Conservation (phyloP, 2,329 filamentous ascomycete genomes). For the Fonsecaea erecta region DNA sequence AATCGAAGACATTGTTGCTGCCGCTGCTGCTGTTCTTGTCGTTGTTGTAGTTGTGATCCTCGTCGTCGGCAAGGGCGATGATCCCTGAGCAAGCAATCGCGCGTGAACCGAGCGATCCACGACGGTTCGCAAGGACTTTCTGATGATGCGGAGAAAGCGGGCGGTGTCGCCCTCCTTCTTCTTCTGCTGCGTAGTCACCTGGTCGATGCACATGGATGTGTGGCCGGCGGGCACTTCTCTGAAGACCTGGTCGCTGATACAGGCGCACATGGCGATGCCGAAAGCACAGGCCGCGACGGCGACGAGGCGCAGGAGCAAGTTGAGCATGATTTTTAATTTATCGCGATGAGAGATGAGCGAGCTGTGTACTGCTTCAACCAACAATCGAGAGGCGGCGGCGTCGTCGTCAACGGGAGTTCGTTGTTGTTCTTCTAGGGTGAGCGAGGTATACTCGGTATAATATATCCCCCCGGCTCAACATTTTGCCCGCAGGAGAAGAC, state of each 20-base stretch:
- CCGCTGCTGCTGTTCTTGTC: no score
- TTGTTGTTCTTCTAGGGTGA: background rate
- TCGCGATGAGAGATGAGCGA: background rate
- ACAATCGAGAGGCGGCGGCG: background rate
- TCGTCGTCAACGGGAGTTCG: background rate
- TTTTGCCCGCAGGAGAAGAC: background rate
- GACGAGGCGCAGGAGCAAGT: constrained; percentile 19
- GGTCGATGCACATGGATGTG: background rate
- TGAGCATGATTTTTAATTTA: constrained; percentile 25
- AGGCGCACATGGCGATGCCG: constrained; percentile 22
- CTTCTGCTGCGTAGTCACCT: no score
- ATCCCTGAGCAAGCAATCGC: no score
- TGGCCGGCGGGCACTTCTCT: background rate
- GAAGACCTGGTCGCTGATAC: constrained; percentile 21
- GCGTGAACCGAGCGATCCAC: no score
- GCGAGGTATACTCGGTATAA: no score
- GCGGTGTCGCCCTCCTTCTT: no score
- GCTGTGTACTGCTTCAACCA: background rate
- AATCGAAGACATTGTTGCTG: no score
- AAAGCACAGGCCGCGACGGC: constrained; percentile 17
- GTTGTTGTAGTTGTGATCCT: no score
- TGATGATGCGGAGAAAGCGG: background rate
- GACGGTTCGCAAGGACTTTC: background rate
- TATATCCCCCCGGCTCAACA: background rate
- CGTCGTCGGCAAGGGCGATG: no score